phyloP scores from a whole-genome alignment of 176 grass and related monocot genomes.

The Raddia distichophylla region DNA sequence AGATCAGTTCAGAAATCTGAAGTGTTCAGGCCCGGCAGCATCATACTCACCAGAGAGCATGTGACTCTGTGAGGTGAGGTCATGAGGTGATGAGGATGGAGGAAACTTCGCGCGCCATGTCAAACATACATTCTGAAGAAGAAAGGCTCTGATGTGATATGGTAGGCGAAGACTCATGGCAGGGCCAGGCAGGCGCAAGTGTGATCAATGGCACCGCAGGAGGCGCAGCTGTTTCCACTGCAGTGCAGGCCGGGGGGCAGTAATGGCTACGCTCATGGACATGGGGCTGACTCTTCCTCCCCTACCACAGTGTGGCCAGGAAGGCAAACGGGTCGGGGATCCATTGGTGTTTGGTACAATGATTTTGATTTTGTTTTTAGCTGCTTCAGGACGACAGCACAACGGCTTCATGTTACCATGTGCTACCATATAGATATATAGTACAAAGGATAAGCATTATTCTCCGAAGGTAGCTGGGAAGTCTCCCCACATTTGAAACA shows the following conservation, averaged over 20 bases:
- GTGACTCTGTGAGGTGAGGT: not conserved
- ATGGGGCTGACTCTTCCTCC: constrained; percentile 35
- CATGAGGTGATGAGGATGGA: not conserved
- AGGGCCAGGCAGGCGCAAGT: not conserved
- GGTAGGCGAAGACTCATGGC: not conserved
- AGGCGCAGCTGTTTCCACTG: constrained; percentile 4
- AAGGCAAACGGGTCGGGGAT: not conserved
- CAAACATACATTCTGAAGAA: not conserved
- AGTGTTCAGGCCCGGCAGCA: not conserved
- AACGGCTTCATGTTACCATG: not conserved
- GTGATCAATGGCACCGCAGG: not conserved
- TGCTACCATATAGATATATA: not conserved
- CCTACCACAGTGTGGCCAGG: not conserved
- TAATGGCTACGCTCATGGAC: constrained; percentile 6
- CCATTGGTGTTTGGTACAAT: not conserved
- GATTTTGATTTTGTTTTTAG: too few relatives aligned
- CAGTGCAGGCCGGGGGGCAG: not conserved
- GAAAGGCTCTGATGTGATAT: not conserved
- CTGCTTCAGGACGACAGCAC: too few relatives aligned
- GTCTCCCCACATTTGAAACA: too few relatives aligned
- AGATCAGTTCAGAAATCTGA: not conserved
- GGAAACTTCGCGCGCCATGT: not conserved
- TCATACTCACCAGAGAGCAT: not conserved
- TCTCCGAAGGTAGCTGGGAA: too few relatives aligned
- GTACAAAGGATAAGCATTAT: too few relatives aligned